These are phyloP conservation scores for Tilletia horrida DNA, from an alignment of 1,284 basidiomycete species.

Conservation along the genomic window DNA sequence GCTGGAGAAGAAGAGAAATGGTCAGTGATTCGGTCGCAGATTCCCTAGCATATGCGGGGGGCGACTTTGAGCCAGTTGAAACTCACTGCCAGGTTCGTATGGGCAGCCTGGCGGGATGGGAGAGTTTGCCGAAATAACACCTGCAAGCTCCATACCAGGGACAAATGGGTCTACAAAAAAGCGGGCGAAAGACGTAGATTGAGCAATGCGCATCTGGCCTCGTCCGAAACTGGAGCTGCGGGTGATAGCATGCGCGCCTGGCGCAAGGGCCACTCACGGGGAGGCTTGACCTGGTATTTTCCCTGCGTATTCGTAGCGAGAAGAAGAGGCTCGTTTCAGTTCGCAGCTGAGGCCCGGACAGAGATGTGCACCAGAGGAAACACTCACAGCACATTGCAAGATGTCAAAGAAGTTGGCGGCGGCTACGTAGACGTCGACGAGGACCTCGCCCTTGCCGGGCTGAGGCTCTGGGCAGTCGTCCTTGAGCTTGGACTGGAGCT, in stretches of 20 bases:
- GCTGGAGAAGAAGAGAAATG: slow-evolving; percentile 19
- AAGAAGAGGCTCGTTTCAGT: neutral
- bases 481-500: slow-evolving; percentile 37
- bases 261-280: slow-evolving; percentile 18
- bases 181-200: neutral
- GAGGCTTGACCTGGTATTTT: slow-evolving; percentile 48
- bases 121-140: slow-evolving; percentile 68
- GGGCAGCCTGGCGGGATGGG: slow-evolving; percentile 78
- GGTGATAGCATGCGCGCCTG: no score
- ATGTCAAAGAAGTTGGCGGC: slow-evolving; percentile 50
- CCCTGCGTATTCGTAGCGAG: slow-evolving; percentile 26
- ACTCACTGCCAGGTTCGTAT: slow-evolving; percentile 65
- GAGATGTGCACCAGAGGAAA: neutral
- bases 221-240: no score
- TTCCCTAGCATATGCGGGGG: no score
- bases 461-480: slow-evolving; percentile 35
- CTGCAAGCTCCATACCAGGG: slow-evolving; percentile 68
- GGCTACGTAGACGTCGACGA: slow-evolving; percentile 57
- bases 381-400: slow-evolving; percentile 28
- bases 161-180: slow-evolving; percentile 36
- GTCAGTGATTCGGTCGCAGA: no score
- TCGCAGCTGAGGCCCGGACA: neutral
- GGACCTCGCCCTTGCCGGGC: slow-evolving; percentile 34
- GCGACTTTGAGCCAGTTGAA: no score
- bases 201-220: no score